Base-by-base conservation (phyloP, 2,329 filamentous ascomycete genomes). In the Ceratocystis harringtonii region DNA sequence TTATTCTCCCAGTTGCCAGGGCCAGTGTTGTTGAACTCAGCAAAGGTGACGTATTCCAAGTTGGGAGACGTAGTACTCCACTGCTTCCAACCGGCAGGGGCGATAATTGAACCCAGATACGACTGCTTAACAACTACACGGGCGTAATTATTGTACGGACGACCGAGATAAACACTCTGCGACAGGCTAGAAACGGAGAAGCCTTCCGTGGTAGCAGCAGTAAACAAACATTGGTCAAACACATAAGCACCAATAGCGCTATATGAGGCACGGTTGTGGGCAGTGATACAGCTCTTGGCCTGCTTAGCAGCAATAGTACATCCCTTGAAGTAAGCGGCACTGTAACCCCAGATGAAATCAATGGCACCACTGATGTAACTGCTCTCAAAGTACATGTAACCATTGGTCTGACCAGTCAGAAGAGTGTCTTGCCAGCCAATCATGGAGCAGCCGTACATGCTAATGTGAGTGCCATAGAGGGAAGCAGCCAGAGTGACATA, bases 11-110 rank as follows among this genome's bases (percentile, higher is more conserved):
- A 64, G 62, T 64, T 64, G 1, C 85, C 84, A 36, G 75, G 71
- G 1, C 85, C 85, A 1, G 77, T 78, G 72, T 88, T 87, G 25
- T 70, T 73, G 70, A 80, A 86, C 75, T 87, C 85, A 8, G 74
- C 81, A 68, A 81, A 86, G 28, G 75, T 72, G 1, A 86, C 80
- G 52, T 81, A 73, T 36, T 75, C 76, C 1, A 81, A 84, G 45
- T 78, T 76, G 19, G 76, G 70, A 55, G 78, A 74, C 2, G 74
- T 75, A 1, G 69, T 73, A 66, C 78, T 78, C 84, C 84, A 87
- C 32, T 75, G 70, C 2, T 70, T 72, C 84, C 85, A 87, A 0
- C 84, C 85, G 0, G 79, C 78, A 1, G 76, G 67, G 69, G 85
- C 85, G 70, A 88, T 79, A 19, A 86, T 81, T 30, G 74, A 73